Evolutionary conservation across 2,329 filamentous ascomycete genomes (phyloP).

Genomic region (Lasiodiplodia sp.): DNA sequence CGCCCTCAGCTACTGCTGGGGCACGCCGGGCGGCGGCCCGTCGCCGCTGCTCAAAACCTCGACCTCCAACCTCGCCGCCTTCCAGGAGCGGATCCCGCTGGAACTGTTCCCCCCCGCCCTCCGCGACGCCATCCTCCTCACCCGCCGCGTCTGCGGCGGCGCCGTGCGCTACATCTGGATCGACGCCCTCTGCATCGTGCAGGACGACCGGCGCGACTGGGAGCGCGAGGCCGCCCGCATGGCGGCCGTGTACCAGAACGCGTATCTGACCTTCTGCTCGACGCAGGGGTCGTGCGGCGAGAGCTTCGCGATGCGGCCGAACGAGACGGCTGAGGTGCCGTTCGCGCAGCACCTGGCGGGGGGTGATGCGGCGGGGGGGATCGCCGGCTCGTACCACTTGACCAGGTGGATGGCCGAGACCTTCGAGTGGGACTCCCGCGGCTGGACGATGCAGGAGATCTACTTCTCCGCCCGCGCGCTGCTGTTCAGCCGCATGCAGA

Average conservation of each 20-base stretch:
- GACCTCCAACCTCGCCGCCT: neutral
- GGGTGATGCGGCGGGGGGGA: no score
- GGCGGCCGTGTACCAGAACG: slow-evolving; percentile 14
- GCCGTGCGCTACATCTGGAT: slow-evolving; percentile 31
- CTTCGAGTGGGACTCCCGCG: neutral
- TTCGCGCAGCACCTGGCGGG: neutral
- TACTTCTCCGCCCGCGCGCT: neutral
- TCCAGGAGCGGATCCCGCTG: neutral
- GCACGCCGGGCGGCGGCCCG: neutral
- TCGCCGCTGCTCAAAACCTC: neutral
- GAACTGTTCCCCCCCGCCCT: neutral
- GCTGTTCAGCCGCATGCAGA: neutral
- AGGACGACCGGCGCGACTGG: slow-evolving; percentile 28
- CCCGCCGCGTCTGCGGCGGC: neutral
- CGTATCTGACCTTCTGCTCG: slow-evolving; percentile 5
- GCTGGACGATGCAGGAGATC: neutral
- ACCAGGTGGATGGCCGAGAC: neutral
- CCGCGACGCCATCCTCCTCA: slow-evolving; percentile 26
- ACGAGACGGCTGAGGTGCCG: neutral
- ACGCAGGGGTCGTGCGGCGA: neutral
- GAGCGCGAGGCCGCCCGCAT: slow-evolving; percentile 13
- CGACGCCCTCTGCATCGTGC: slow-evolving; percentile 33
- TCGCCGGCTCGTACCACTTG: neutral
- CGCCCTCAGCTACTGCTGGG: slow-evolving; percentile 23
- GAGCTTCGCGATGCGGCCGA: neutral